Base-by-base conservation (phyloP, 805 yeast species). In the Brettanomyces nanus region DNA sequence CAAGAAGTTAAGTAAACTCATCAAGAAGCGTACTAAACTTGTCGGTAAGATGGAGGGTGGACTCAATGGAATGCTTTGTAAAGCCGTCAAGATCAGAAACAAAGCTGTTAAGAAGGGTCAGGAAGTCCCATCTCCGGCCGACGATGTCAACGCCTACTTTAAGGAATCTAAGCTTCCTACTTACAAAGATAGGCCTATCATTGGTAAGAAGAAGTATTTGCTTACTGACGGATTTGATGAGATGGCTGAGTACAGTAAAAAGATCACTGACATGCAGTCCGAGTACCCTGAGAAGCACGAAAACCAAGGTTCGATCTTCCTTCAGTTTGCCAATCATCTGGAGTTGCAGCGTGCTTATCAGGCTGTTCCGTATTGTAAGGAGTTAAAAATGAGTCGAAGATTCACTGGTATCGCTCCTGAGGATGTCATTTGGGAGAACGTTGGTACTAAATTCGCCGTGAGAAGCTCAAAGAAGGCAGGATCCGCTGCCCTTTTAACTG, bases 301-400 rank as follows among this genome's bases (percentile, higher is more conserved):
- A 23, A 71, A 71, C 50, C 56, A 71, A 30, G 78, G 82, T 4
- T 75, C 95, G 28, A 90, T 80, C 5, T 85, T 87, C 51, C 58
- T 87, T 40, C 86, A 85, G 53, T 90, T 92, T 59, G 72, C 82
- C 36, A 69, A 84, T 43, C 96, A 87, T 60, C 71, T 82, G 43
- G 95, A 89, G 56, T 81, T 92, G 39, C 97, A 89, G 61, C 71
- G 77, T 48, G 95, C 95, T 34, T 83, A 70, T 60, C 97, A 90
- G 63, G 79, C 85, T n/a, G 61, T 81, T 45, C 80, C 81, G 26
- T 73, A 70, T 46, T 70, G 65, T 49, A 45, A 67, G 53, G 54
- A 65, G 53, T 64, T 67, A 44, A 69, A 61, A 51, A 55, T 46
- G 45, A 72, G 55, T 54, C 69, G 71, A 43, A 63, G 75, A 41